Percentiles rank a stretch among this genome's conserved stretches.
Evolutionary conservation across 2,329 filamentous ascomycete species (phyloP).

Genomic region (Huntiella bhutanensis): DNA sequence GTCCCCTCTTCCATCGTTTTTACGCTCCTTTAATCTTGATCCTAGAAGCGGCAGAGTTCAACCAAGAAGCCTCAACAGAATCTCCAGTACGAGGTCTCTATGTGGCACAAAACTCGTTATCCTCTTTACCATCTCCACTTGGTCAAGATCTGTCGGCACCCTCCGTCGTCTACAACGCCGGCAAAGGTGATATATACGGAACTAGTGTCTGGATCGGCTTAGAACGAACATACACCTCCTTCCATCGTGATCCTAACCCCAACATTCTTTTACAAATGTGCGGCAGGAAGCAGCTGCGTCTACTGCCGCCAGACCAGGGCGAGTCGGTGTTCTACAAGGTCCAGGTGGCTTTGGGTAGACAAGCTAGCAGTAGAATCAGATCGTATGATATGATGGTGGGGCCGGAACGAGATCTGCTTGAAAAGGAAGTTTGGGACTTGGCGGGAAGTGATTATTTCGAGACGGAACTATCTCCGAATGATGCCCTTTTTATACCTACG

Average conservation of each 20-base stretch:
- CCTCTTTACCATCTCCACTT: constrained; percentile 44
- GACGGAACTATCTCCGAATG: constrained; percentile 35
- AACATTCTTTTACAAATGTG: constrained; percentile 79
- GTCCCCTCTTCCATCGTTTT: constrained; percentile 32
- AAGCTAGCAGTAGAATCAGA: constrained; percentile 35
- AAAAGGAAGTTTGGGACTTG: constrained; percentile 48
- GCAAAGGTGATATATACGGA: constrained; percentile 69
- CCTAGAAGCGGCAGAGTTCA: constrained; percentile 34
- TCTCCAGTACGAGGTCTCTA: constrained; percentile 38
- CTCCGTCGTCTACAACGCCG: constrained; percentile 38
- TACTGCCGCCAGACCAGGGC: constrained; percentile 48
- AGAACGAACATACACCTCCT: constrained; percentile 71
- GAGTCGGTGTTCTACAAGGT: constrained; percentile 40
- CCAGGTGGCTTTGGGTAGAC: constrained; percentile 21
- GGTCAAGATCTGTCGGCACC: constrained; percentile 51
- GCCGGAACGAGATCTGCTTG: constrained; percentile 44
- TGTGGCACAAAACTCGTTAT: constrained; percentile 63
- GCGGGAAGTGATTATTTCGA: constrained; percentile 25
- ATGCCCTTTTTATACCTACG: constrained; percentile 24
- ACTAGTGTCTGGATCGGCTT: constrained; percentile 78
- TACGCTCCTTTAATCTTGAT: constrained; percentile 46
- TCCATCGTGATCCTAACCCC: constrained; percentile 85
- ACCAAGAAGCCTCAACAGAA: constrained; percentile 16
- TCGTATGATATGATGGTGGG: constrained; percentile 87
- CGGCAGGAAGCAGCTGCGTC: constrained; percentile 51